Evolutionary conservation across 192 early-diverging fungal species (phyloP), one percentile per base, ranked within the genome.

Genomic region (Lobulomyces angularis): DNA sequence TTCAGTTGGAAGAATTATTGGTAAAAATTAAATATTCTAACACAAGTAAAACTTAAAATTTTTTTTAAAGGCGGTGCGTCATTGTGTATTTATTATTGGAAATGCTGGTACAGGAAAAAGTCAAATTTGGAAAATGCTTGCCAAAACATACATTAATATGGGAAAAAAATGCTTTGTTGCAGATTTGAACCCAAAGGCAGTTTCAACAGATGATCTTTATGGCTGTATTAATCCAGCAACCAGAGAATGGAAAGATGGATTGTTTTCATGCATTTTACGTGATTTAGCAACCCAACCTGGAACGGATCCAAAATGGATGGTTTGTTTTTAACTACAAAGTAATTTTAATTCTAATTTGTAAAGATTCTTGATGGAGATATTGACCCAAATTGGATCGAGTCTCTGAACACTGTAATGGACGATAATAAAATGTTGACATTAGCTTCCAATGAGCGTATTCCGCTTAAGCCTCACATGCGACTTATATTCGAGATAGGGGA

Each of bases 401-500:
- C 65, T 3, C 50, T 78, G 22, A 78, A 78, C 49, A 78, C 75
- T 2, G 75, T 78, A 27, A 78, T 78, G 75, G 75, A 78, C 41
- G 75, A 78, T 53, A 78, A 78, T 59, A 78, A 78, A 38, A 73
- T 78, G 68, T 56, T 78, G 3, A 78, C 75, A 1, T 43, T 78
- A 1, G 75, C 75, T 12, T 58, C 53, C 22, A 78, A 78, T 54
- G 75, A 78, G 46, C 75, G 75, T 51, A 78, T 78, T 61, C 75
- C 75, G 3, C 43, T 78, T 23, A 77, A 78, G 36, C 58, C 68
- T 2, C 59, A 74, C 51, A 74, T 78, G 75, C 48, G 75, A 24
- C 37, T 78, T 11, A 72, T 78, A 37, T 78, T 78, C 42, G 75
- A 78, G 44, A 78, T 78, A 49, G 69, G 65, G 8, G 68, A 78